phyloP scores from a whole-genome alignment of 306 rosid genomes.

The Lupinus albus region DNA sequence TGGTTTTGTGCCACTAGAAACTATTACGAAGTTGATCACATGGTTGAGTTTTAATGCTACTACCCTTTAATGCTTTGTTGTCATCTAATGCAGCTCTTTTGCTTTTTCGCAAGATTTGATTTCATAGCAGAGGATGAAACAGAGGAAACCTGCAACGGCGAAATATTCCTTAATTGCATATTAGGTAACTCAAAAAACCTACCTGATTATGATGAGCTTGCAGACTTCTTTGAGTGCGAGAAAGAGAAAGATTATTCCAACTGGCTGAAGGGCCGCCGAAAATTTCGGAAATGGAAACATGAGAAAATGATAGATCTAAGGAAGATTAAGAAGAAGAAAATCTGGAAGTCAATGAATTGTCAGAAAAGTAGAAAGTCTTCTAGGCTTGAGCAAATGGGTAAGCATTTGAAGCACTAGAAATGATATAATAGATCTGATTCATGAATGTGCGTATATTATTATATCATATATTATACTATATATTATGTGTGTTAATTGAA shows the following conservation, averaged over 20 bases:
- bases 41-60: constrained; percentile 18
- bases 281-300: constrained; percentile 48
- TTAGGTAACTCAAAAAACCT: constrained; percentile 13
- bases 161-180: constrained; percentile 56
- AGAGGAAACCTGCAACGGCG: constrained; percentile 56
- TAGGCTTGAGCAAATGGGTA: background rate
- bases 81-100: constrained; percentile 28
- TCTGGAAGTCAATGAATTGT: constrained; percentile 43
- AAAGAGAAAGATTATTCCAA: constrained; percentile 58
- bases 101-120: constrained; percentile 36
- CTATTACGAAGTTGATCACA: constrained; percentile 1
- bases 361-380: constrained; percentile 32
- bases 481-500: background rate
- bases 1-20: constrained; percentile 14
- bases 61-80: constrained; percentile 18
- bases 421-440: background rate
- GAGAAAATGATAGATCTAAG: constrained; percentile 43
- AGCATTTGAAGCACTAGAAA: constrained; percentile 14
- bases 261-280: constrained; percentile 59
- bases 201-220: constrained; percentile 59
- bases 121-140: constrained; percentile 44
- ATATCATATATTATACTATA: too few species aligned
- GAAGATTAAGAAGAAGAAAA: constrained; percentile 55
- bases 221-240: constrained; percentile 63
- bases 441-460: constrained; percentile 22